Evolutionary conservation across 768 basidiomycete genomes (phyloP).

Genomic region (Trametopsis cervina): DNA sequence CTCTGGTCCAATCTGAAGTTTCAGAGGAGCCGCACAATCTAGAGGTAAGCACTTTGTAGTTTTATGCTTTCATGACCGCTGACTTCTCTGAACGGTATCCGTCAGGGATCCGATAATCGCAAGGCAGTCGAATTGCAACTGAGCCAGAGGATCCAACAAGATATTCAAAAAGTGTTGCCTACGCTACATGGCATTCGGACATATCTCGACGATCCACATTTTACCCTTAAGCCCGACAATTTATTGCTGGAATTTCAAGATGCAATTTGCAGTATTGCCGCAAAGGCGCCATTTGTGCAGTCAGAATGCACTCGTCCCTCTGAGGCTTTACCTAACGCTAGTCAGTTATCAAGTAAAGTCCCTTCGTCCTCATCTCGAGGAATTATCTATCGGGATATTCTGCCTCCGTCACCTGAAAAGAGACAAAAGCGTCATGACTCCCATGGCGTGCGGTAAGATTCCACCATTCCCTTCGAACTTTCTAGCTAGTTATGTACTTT

Average conservation of each 20-base stretch:
- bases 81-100: no score
- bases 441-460: no score
- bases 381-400: not conserved
- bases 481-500: no score
- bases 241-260: not conserved
- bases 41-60: no score
- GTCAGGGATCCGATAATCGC: not conserved
- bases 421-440: not conserved
- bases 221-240: not conserved
- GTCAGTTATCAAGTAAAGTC: no score
- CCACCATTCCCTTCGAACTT: no score
- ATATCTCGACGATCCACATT: conserved; percentile 2
- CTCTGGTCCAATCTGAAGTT: no score
- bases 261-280: not conserved
- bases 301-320: no score
- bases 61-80: no score
- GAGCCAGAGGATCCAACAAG: conserved; percentile 4
- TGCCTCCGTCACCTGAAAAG: not conserved
- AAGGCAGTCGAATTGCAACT: conserved; percentile 4
- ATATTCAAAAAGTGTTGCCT: conserved; percentile 1
- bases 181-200: conserved; percentile 2
- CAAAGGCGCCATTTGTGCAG: no score
- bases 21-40: no score
- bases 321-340: no score
- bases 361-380: not conserved